Conservation (phyloP, 1,139 yeast species). For the Sugiyamaella neomexicana region DNA sequence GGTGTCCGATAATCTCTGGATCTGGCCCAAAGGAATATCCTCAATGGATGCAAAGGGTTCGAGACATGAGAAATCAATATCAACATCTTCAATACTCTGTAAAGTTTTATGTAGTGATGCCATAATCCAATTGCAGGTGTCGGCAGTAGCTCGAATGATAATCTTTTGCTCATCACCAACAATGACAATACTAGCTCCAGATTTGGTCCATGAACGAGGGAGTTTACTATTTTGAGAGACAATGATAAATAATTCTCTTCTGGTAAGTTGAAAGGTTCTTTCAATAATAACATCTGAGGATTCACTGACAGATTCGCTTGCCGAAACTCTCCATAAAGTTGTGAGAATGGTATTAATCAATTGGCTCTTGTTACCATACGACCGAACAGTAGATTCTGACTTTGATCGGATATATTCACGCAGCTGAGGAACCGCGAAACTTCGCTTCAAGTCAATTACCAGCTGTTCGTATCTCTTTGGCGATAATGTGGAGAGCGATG, state of each 20-base stretch:
- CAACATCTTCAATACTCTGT: slow-evolving; percentile 25
- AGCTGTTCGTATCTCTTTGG: slow-evolving; percentile 38
- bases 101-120: slow-evolving; percentile 37
- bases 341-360: slow-evolving; percentile 38
- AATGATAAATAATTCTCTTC: slow-evolving; percentile 52
- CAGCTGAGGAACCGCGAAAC: slow-evolving; percentile 41
- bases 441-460: slow-evolving; percentile 34
- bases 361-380: slow-evolving; percentile 17
- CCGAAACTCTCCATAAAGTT: slow-evolving; percentile 46
- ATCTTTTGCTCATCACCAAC: slow-evolving; percentile 43
- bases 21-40: slow-evolving; percentile 28
- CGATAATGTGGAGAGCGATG: slow-evolving; percentile 35
- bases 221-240: slow-evolving; percentile 50
- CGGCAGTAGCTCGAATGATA: slow-evolving; percentile 41
- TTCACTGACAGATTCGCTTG: slow-evolving; percentile 39
- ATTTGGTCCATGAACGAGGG: slow-evolving; percentile 52
- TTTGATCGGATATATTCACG: slow-evolving; percentile 28
- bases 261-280: slow-evolving; percentile 43
- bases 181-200: slow-evolving; percentile 56
- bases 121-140: slow-evolving; percentile 40
- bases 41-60: slow-evolving; percentile 25
- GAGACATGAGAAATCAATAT: slow-evolving; percentile 30
- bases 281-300: slow-evolving; percentile 47
- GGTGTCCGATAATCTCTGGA: slow-evolving; percentile 38
- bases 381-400: slow-evolving; percentile 10